phyloP scores from a whole-genome alignment of 2,329 filamentous ascomycete species.

The Epichloe aotearoae region DNA sequence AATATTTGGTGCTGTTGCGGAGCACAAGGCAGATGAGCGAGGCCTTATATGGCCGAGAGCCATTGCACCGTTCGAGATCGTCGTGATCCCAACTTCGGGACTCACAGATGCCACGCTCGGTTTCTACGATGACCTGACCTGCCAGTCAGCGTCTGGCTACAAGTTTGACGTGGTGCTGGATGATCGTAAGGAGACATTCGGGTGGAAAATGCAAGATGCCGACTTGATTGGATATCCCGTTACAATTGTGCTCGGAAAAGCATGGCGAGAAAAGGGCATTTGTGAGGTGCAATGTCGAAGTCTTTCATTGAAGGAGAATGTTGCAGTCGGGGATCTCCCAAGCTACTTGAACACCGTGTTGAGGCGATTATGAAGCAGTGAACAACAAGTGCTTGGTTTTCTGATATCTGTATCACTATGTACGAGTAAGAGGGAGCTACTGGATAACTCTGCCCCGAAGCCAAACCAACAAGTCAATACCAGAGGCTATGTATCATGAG shows the following conservation, averaged over 20 bases:
- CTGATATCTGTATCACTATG: not conserved
- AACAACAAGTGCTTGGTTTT: not conserved
- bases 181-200: constrained; percentile 53
- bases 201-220: constrained; percentile 83
- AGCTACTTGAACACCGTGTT: constrained; percentile 33
- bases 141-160: constrained; percentile 4
- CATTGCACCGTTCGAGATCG: constrained; percentile 73
- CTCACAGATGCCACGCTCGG: constrained; percentile 34
- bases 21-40: constrained; percentile 54
- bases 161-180: constrained; percentile 57
- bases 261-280: constrained; percentile 44
- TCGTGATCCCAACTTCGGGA: constrained; percentile 44
- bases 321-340: constrained; percentile 32
- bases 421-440: not conserved
- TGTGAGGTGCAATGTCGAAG: constrained; percentile 71
- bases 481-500: not conserved
- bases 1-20: constrained; percentile 75
- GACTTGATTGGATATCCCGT: constrained; percentile 83
- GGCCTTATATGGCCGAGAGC: constrained; percentile 80
- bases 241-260: constrained; percentile 62
- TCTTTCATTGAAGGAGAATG: constrained; percentile 46
- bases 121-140: constrained; percentile 50
- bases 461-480: not conserved
- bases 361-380: constrained; percentile 29
- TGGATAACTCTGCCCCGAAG: not conserved